Evolutionary conservation across 768 basidiomycete species (phyloP), one percentile per base, ranked within the genome.

Genomic region (Hypholoma sublateritium): DNA sequence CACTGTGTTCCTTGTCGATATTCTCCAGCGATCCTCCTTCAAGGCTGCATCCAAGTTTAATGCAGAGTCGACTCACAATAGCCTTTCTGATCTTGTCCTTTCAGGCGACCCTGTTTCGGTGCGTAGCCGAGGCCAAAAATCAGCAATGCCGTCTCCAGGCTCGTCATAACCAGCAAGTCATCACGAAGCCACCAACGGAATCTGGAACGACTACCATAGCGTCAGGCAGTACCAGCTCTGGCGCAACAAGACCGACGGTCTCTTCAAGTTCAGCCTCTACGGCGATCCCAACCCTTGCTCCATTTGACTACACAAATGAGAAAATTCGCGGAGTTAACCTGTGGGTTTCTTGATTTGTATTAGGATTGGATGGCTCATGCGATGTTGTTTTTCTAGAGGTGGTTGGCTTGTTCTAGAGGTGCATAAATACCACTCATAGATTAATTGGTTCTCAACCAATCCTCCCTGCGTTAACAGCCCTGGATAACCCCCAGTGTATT

Each of bases 401-500:
- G 68, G 68, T 54, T 69, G 68, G 68, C 54, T 69, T 22, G 68
- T 69, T 12, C 57, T 69, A 24, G 68, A 69, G 62, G 68, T 60
- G 37, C 22, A 54, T 57, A 9, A 24, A 32, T 19, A 28, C 14
- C 5, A 32, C 21, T 59, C 17, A 35, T 34, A 32, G 22, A 16
- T 36, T 46, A 24, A 16, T 17, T 44, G 24, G 43, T 49, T 32
- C 53, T 52, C 32, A 32, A 57, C 62, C 45, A 57, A 48, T 51
- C 52, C 43, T 55, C 41, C 19, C 42, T 36, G 21, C 50, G 28
- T 17, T 19, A 37, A 8, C 44, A 69, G 68, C 68, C 66, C n/a
- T 69, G 68, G 68, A 67, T 69, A 43, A 69, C 65, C n/a, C 68
- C 68, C 19, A 66, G 65, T 53, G 47, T 69, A 7, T 69, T 69